Conservation (phyloP, 1,284 basidiomycete genomes). For the Gomphus bonarii region DNA sequence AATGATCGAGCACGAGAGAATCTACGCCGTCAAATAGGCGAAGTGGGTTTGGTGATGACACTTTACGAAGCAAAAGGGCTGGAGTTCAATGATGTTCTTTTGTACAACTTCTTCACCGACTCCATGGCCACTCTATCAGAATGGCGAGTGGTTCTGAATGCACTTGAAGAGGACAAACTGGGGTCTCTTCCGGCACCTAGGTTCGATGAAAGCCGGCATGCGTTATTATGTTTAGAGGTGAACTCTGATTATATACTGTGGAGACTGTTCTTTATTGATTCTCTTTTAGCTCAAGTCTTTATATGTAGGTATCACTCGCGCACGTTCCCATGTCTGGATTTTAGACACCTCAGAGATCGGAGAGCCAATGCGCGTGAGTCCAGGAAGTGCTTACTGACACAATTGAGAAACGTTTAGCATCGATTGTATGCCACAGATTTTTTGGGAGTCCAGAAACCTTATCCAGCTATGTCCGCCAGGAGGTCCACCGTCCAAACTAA, state of each 20-base stretch:
- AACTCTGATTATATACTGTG: slow-evolving; percentile 10
- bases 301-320: slow-evolving; percentile 63
- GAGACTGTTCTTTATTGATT: slow-evolving; percentile 5
- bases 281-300: slow-evolving; percentile 47
- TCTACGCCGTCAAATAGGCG: slow-evolving; percentile 44
- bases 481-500: slow-evolving; percentile 35
- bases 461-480: slow-evolving; percentile 34
- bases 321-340: slow-evolving; percentile 58
- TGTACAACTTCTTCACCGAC: slow-evolving; percentile 65
- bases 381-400: background rate
- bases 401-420: background rate
- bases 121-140: slow-evolving; percentile 38
- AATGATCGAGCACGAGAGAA: slow-evolving; percentile 40
- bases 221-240: slow-evolving; percentile 51
- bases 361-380: slow-evolving; percentile 46
- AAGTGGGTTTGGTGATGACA: slow-evolving; percentile 58
- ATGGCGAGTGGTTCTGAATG: slow-evolving; percentile 54
- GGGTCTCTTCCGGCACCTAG: slow-evolving; percentile 27
- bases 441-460: slow-evolving; percentile 36
- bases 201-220: slow-evolving; percentile 44
- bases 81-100: slow-evolving; percentile 62
- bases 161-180: slow-evolving; percentile 19
- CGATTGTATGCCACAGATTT: slow-evolving; percentile 25
- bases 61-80: slow-evolving; percentile 66
- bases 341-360: slow-evolving; percentile 45